These are phyloP conservation scores for Polyplosphaeria fusca DNA, from an alignment of 495 filamentous ascomycete genomes.

Conservation along the genomic window DNA sequence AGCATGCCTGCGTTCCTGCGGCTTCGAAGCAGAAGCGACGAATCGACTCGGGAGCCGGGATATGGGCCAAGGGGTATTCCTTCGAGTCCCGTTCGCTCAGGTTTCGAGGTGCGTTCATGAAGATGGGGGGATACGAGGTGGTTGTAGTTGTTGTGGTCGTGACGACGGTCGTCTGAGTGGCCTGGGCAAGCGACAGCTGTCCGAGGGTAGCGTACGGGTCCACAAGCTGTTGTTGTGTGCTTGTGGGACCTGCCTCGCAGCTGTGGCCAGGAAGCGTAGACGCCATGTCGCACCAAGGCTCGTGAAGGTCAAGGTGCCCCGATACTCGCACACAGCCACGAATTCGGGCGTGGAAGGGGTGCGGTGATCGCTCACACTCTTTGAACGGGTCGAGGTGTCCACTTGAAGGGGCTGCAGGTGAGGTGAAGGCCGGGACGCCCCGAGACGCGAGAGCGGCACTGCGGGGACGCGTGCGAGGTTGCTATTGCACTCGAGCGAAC, in stretches of 20 bases:
- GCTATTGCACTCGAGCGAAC: not conserved
- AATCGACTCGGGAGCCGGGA: conserved; percentile 73
- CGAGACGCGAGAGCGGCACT: conserved; percentile 30
- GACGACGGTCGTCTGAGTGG: conserved; percentile 72
- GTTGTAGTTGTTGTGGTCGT: conserved; percentile 96
- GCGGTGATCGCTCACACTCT: not conserved
- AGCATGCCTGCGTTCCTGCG: conserved; percentile 60
- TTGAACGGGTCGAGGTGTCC: conserved; percentile 4
- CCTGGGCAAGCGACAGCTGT: conserved; percentile 67
- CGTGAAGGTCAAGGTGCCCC: too few relatives aligned
- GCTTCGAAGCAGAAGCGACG: conserved; percentile 71
- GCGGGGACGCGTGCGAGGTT: conserved; percentile 10
- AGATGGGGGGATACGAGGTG: conserved; percentile 77
- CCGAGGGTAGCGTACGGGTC: conserved; percentile 48
- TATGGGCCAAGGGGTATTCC: conserved; percentile 80
- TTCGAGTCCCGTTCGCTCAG: conserved; percentile 76
- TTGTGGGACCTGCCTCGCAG: conserved; percentile 2
- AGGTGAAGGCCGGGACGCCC: conserved; percentile 6
- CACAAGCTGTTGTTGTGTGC: conserved; percentile 7
- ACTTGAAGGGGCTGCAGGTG: conserved; percentile 2
- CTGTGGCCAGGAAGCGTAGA: conserved; percentile 5
- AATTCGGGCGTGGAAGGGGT: too few relatives aligned
- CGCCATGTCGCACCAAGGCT: conserved; percentile 15
- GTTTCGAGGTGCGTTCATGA: conserved; percentile 71
- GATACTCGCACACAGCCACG: too few relatives aligned